Conservation (phyloP, 129 eudicot species). For the Silybum marianum region DNA sequence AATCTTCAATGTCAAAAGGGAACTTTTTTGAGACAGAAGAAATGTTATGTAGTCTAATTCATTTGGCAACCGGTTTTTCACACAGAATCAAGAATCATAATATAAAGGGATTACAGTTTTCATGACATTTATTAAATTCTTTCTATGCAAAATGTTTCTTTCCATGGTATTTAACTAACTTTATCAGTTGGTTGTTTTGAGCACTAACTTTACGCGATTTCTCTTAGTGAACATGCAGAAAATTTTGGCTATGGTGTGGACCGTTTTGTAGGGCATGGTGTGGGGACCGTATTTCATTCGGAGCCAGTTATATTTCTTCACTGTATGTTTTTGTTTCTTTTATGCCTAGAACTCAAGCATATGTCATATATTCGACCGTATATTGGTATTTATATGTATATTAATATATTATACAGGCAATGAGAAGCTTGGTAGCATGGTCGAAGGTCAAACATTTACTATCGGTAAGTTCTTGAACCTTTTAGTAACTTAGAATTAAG, state of each 20-base stretch:
- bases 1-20: not conserved
- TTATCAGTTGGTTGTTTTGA: not conserved
- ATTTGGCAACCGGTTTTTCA: not conserved
- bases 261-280: slow-evolving; percentile 98
- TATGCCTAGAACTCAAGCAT: not conserved
- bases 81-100: not conserved
- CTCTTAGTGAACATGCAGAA: slow-evolving; percentile 89
- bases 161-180: not conserved
- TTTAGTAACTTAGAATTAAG: not conserved
- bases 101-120: not conserved
- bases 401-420: slow-evolving; percentile 72
- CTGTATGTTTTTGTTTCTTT: slow-evolving; percentile 49
- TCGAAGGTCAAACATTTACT: slow-evolving; percentile 97
- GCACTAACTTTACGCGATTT: slow-evolving; percentile 9
- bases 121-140: not conserved
- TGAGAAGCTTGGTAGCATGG: slow-evolving; percentile 76
- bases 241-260: slow-evolving; percentile 77
- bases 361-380: not conserved
- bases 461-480: slow-evolving; percentile 62
- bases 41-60: not conserved
- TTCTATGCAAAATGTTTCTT: not conserved
- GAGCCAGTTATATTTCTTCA: slow-evolving; percentile 87
- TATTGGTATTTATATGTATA: not conserved
- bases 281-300: slow-evolving; percentile 92
- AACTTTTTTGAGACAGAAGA: no score